Conservation (phyloP, 257 asterid genomes). For the Scutellaria baicalensis region DNA sequence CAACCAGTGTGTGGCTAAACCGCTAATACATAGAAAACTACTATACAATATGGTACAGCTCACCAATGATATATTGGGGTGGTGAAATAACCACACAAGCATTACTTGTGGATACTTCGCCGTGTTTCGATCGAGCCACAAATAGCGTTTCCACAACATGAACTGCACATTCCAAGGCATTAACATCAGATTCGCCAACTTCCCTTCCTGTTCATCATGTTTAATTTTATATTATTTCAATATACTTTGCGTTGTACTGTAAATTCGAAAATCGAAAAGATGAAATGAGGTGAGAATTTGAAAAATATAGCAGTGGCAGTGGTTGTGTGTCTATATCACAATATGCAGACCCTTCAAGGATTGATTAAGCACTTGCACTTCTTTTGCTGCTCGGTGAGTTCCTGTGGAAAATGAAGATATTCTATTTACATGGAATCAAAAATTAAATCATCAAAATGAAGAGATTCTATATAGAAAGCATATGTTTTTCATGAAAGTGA, state of each 20-base stretch:
- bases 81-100: constrained; percentile 2
- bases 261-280: too few species aligned
- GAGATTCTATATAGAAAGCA: too few species aligned
- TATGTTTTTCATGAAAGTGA: too few species aligned
- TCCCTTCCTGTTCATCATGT: too few species aligned
- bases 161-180: constrained; percentile 23
- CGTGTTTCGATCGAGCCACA: constrained; percentile 16
- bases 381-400: constrained; percentile 76
- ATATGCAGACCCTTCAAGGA: constrained; percentile 23
- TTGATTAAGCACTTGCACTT: constrained; percentile 62
- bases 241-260: too few species aligned
- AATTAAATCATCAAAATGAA: neutral
- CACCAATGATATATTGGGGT: neutral
- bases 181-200: neutral
- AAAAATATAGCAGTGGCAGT: constrained; percentile 17
- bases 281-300: neutral
- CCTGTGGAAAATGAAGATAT: constrained; percentile 39
- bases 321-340: constrained; percentile 2
- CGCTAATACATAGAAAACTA: neutral
- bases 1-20: neutral
- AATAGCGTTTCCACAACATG: constrained; percentile 18
- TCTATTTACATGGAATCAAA: neutral
- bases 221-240: too few species aligned
- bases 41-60: constrained; percentile 24
- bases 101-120: neutral